phyloP scores from a whole-genome alignment of 306 rosid genomes.

The Fragaria vesca region DNA sequence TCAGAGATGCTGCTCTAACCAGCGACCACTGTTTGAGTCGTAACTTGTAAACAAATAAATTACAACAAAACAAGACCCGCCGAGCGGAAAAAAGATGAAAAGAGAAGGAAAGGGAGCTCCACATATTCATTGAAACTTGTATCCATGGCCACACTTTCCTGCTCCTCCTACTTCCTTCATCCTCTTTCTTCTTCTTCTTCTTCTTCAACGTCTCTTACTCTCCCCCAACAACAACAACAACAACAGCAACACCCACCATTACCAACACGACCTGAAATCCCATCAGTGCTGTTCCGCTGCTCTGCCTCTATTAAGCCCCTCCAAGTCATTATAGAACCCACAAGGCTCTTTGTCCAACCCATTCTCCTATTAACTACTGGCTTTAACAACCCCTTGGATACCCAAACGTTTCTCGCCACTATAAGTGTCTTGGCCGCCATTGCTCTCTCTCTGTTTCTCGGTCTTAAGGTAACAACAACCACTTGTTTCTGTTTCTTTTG shows the following conservation, averaged over 20 bases:
- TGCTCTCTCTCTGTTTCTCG: constrained; percentile 87
- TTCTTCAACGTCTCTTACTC: constrained; percentile 33
- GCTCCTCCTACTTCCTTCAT: constrained; percentile 41
- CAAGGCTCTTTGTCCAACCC: constrained; percentile 50
- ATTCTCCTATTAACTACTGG: constrained; percentile 48
- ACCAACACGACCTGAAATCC: constrained; percentile 33
- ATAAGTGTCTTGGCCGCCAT: constrained; percentile 82
- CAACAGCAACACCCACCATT: neutral
- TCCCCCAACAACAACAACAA: constrained; percentile 34
- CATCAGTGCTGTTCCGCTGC: constrained; percentile 23
- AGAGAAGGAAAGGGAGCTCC: constrained; percentile 24
- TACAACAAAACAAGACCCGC: neutral
- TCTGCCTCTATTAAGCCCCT: constrained; percentile 27
- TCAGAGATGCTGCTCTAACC: no score
- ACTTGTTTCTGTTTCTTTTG: neutral
- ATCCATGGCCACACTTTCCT: constrained; percentile 69
- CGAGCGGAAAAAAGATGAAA: neutral
- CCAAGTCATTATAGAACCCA: constrained; percentile 34
- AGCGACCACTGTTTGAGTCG: no score
- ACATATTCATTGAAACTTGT: constrained; percentile 19
- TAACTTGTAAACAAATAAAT: neutral
- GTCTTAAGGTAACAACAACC: constrained; percentile 61
- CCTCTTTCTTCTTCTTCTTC: constrained; percentile 34
- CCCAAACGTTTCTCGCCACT: constrained; percentile 77
- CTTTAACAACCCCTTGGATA: constrained; percentile 52